Evolutionary conservation across 192 early-diverging fungal species (phyloP), one percentile per base, ranked within the genome.

Genomic region (Entomortierella parvispora): DNA sequence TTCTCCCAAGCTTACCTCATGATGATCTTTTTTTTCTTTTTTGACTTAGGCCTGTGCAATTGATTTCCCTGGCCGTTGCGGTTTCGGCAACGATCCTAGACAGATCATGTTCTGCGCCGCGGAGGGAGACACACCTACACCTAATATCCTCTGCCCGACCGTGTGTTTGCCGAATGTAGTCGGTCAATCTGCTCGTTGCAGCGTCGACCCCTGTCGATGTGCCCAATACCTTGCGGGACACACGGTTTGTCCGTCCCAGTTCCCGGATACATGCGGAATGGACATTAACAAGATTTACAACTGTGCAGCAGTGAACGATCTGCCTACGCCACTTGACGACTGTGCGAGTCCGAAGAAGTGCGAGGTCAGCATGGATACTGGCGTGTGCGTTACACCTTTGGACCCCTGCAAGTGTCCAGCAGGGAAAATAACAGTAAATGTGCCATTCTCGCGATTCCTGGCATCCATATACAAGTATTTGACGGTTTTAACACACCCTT

Each of bases 401-500:
- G 43, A 48, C 17, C 58, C 31, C 18, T 61, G 58, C 46, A 61
- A 49, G 2, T 61, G 58, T 20, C 58, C 46, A 28, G 28, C 44
- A 8, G 31, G 44, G 1, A 33, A 10, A 15, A 45, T 22, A 22
- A 59, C 54, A 25, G 43, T 59, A 59, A 45, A 42, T 7, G 7
- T 11, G 11, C 9, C 28, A n/a, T 22, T 28, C 50, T 29, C 6
- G 7, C 25, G 11, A 28, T 15, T 3, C 17, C 1, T 15, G 1
- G 10, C 11, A 0, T 25, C 11, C 6, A 0, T 50, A 26, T 10
- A 17, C 48, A 50, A 26, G 4, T 4, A 2, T 1, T 23, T 9
- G 1, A 0, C 10, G 22, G 9, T 50, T 22, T n/a, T 25, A 22
- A 25, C 25, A 20, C 12, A 4, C 25, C 18, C 48, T 50, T 22